Evolutionary conservation across 1,139 yeast genomes (phyloP).

Genomic region (Protomyces arabidopsidicola): DNA sequence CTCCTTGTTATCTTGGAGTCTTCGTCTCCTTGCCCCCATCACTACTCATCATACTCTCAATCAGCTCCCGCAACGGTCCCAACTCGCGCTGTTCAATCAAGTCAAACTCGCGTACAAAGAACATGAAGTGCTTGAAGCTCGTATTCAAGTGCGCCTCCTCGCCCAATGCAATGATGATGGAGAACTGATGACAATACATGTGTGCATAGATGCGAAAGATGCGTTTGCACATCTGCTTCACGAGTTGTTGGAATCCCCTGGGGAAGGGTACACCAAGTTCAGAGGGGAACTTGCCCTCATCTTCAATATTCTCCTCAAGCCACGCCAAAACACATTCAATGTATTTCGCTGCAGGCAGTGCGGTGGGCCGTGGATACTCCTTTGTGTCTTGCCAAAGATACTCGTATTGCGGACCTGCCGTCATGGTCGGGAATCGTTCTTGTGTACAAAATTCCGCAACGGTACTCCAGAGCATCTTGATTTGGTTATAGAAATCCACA

Average conservation of each 20-base stretch:
- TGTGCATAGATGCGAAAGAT: slow-evolving; percentile 96
- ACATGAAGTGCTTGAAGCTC: slow-evolving; percentile 85
- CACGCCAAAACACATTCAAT: slow-evolving; percentile 90
- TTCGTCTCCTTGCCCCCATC: background rate
- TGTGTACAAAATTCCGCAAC: slow-evolving; percentile 97
- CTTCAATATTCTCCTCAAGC: slow-evolving; percentile 86
- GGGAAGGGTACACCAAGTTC: slow-evolving; percentile 76
- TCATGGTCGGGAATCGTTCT: slow-evolving; percentile 82
- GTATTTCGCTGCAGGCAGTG: slow-evolving; percentile 87
- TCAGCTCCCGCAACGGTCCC: slow-evolving; percentile 87
- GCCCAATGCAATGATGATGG: slow-evolving; percentile 86
- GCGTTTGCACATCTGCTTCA: slow-evolving; percentile 81
- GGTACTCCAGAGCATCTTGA: slow-evolving; percentile 93
- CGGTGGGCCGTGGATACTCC: slow-evolving; percentile 56
- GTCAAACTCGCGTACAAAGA: slow-evolving; percentile 78
- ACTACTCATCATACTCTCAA: slow-evolving; percentile 53
- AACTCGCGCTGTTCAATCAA: slow-evolving; percentile 72
- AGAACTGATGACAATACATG: slow-evolving; percentile 95
- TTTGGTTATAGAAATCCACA: slow-evolving; percentile 76
- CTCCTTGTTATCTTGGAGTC: no score
- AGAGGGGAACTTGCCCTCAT: slow-evolving; percentile 83
- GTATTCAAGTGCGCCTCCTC: slow-evolving; percentile 90
- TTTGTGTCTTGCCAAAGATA: slow-evolving; percentile 82
- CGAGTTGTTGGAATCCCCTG: slow-evolving; percentile 52
- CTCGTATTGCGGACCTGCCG: slow-evolving; percentile 44